Conservation (phyloP, 1,284 basidiomycete species). For the Apiotrichum veenhuisii region DNA sequence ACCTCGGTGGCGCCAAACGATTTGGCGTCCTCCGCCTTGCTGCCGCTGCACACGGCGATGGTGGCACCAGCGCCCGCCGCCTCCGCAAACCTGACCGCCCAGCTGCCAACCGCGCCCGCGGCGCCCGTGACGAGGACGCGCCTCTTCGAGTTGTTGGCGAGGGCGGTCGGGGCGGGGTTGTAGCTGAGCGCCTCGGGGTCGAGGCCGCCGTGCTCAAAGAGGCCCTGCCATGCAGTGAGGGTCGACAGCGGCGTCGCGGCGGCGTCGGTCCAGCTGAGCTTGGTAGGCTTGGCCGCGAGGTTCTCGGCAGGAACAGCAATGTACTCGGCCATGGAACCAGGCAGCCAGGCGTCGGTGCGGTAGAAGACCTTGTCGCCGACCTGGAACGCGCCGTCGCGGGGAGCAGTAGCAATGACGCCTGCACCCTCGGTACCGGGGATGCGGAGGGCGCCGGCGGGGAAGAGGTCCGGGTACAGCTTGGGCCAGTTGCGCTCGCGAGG, state of each 20-base stretch:
- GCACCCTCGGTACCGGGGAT: conserved; percentile 20
- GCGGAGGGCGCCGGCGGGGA: neutral
- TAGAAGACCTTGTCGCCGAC: conserved; percentile 13
- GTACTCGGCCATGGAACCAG: conserved; percentile 7
- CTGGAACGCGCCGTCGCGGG: neutral
- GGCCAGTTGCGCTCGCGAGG: conserved; percentile 11
- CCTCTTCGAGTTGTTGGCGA: neutral
- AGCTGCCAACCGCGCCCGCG: neutral
- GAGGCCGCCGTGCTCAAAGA: conserved; percentile 13
- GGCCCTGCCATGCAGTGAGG: conserved; percentile 16
- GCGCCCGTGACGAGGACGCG: conserved; percentile 11
- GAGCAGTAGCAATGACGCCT: conserved; percentile 6
- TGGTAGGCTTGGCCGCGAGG: conserved; percentile 12
- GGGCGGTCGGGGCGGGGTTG: neutral
- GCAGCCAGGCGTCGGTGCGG: conserved; percentile 14
- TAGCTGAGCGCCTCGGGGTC: neutral
- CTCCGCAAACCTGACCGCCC: conserved; percentile 1
- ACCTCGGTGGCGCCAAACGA: conserved; percentile 1
- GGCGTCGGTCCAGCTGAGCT: conserved; percentile 12
- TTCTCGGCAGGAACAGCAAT: conserved; percentile 7
- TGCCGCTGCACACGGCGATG: neutral
- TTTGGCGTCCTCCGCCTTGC: neutral
- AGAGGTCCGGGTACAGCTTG: neutral
- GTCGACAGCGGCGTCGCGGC: conserved; percentile 12
- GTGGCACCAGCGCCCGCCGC: neutral